Evolutionary conservation across 257 asterid genomes (phyloP).

Genomic region (Salvia miltiorrhiza): DNA sequence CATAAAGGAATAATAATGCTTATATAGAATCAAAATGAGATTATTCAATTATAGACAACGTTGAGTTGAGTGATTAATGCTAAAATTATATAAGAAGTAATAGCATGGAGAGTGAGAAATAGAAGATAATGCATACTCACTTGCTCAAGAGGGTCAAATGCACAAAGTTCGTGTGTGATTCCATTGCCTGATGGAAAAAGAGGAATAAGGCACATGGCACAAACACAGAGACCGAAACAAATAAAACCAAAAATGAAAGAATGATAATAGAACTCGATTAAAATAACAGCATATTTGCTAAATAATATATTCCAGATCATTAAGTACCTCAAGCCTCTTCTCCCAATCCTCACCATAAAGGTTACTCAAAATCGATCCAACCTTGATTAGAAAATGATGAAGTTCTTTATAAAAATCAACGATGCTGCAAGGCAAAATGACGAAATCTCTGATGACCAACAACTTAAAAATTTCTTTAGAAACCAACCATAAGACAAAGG

Average conservation of each 20-base stretch:
- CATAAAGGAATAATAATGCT: slow-evolving; percentile 8
- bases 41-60: background rate
- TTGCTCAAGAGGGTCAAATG: slow-evolving; percentile 82
- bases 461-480: background rate
- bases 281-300: background rate
- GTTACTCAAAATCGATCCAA: slow-evolving; percentile 60
- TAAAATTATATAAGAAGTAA: slow-evolving; percentile 10
- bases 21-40: background rate
- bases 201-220: slow-evolving; percentile 16
- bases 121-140: slow-evolving; percentile 43
- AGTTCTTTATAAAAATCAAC: slow-evolving; percentile 84
- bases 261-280: background rate
- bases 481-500: slow-evolving; percentile 5
- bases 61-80: slow-evolving; percentile 13
- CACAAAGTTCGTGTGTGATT: slow-evolving; percentile 72
- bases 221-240: background rate
- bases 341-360: slow-evolving; percentile 82
- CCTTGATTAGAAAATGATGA: slow-evolving; percentile 74
- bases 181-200: slow-evolving; percentile 60
- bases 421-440: slow-evolving; percentile 42
- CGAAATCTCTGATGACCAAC: slow-evolving; percentile 4
- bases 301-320: slow-evolving; percentile 20
- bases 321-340: slow-evolving; percentile 80
- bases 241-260: background rate
- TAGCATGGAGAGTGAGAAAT: slow-evolving; percentile 14